Base-by-base conservation (phyloP, 768 basidiomycete species). In the Strobilomyces echinocephalus region DNA sequence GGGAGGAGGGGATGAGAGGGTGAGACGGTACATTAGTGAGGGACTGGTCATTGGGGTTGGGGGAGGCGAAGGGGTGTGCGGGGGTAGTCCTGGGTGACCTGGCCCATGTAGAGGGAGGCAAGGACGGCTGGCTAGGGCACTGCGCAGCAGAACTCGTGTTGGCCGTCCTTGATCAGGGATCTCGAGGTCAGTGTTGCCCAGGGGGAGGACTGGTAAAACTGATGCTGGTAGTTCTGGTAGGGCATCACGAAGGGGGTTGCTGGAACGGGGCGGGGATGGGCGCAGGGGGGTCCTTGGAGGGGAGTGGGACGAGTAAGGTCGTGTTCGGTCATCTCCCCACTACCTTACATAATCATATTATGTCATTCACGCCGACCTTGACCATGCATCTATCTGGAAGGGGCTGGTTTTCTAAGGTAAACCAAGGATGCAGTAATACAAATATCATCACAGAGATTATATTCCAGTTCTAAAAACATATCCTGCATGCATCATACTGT, bases 61-160 rank as follows among this genome's bases (percentile, higher is more conserved):
- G 31, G 8, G 55, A 60, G 15, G 46, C 33, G 55, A 55, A 59
- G 28, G 26, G 35, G 14, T 15, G n/a, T 14, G 18, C 2, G 44
- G 49, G n/a, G 49, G 20, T 56, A 57, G 5, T 68, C 66, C n/a
- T 60, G 56, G 9, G 50, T 41, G 49, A 70, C 69, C n/a, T 76
- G 70, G 34, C 88, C 88, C 53, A 80, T 70, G 69, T 87, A 90
- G 52, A 87, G 70, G 45, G 73, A 76, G 34, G 82, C 84, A 35
- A 91, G 80, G 46, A 76, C 78, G 15, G 74, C 75, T 28, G 87
- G 88, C 54, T 82, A 78, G 26, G 88, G 86, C 43, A 79, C 64
- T 28, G 87, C 79, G 21, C 80, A 79, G 66, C 81, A 91, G 60
- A 82, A 74, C 51, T 86, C 81, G 68, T 91, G 88, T 63, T 91